Base-by-base conservation (phyloP, 345 rosid species). In the Capsella bursapastoris region DNA sequence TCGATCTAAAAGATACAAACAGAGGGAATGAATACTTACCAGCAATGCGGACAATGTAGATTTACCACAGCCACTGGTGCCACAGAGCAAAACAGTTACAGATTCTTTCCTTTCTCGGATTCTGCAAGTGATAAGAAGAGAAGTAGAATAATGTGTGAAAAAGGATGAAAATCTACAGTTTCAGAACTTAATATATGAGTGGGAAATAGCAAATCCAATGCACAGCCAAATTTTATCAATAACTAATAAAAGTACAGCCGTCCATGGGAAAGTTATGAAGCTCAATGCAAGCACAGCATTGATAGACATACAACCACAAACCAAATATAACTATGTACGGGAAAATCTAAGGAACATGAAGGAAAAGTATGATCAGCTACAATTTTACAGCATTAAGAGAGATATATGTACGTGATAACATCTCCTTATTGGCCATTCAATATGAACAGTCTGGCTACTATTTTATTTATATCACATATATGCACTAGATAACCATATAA, bases 51-150 rank as follows among this genome's bases (percentile, higher is more conserved):
- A 92, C 85, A 96, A 77, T 64, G 99, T 96, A 76, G 99, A 96
- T 86, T 96, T 96, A 38, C 99, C 98, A 83, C 99, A 96, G 80
- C 99, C 99, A 76, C 99, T 96, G 50, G 99, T 96, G 64, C 99
- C 99, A 74, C 99, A 96, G 83, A 96, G 77, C 74, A 96, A 87
- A 77, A 96, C 89, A 68, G 99, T 96, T 66, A 90, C 88, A 78
- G 98, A 96, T 81, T 96, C 96, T 82, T 90, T 96, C 88, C 88
- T 92, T 82, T 96, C 99, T 61, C 98, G 90, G 81, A 92, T 87
- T 87, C 99, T 96, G 93, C 87, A 51, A 72, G 73, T 77, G 60
- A 77, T 14, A 22, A 47, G 1, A 57, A 13, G 27, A 52, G 31
- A 48, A 35, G 65, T 49, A 28, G 37, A 12, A 6, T 44, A 28